Evolutionary conservation across 1,284 basidiomycete genomes (phyloP), one percentile per base, ranked within the genome.

Genomic region (Trametes sp.): DNA sequence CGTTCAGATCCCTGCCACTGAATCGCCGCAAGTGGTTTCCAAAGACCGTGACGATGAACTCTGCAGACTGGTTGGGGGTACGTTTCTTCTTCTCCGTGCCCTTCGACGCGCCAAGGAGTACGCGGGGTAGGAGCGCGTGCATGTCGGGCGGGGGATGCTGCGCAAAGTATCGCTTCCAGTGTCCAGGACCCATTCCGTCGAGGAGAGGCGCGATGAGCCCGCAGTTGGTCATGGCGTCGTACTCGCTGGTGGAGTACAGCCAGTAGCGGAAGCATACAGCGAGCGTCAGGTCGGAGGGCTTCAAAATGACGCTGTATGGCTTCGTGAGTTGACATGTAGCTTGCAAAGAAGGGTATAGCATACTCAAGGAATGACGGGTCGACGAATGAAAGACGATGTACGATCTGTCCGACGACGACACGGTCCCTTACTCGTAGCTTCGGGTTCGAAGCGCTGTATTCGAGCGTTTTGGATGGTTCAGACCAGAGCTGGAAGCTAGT

Each of bases 291-390:
- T 65, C 64, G 23, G 61, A 53, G 3, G 64, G 61, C 45, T 60
- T 62, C 26, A 59, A 4, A 9, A 62, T 48, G 6, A 56, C 54
- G 4, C 64, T 65, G n/a, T 10, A 33, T 16, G 16, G 19, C 1
- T 16, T 10, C 24, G 4, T 54, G n/a, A 41, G 35, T 44, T 31
- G 7, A 26, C 23, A 2, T n/a, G 2, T 21, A 10, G 31, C 41
- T 29, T 21, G 16, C 2, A n/a, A 19, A 23, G 8, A 14, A 23
- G 21, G 5, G 1, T 2, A 5, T 7, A 13, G 38, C 56, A 14
- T 59, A 65, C 63, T 58, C 60, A 13, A 65, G 42, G 57, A 65
- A 65, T 4, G 57, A 48, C 11, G 63, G 57, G 42, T 65, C 63
- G 24, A 65, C 26, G 19, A 44, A 29, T 23, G 51, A 23, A 8